Base-by-base conservation (phyloP, 805 yeast genomes). In the Lachancea thermotolerans region DNA sequence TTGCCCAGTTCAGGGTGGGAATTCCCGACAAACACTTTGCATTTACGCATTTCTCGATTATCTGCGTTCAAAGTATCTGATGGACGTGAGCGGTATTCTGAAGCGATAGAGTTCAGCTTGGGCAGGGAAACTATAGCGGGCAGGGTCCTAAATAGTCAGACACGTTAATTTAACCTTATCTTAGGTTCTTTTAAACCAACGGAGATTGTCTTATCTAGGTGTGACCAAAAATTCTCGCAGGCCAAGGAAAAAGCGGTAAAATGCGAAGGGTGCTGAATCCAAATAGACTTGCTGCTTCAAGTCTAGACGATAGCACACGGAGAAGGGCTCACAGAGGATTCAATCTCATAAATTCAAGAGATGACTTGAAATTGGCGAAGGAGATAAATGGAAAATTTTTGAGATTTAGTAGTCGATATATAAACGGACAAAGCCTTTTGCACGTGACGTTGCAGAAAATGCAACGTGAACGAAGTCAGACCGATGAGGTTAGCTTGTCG, bases 1-100 rank as follows among this genome's bases (percentile, higher is more conserved):
- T 79, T 74, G 34, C 99, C 99, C 56, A 93, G 74, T 62, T 89
- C 95, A 11, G 97, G 96, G 67, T 93, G 99, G 44, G 98, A 90
- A 49, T 86, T 81, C 38, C 99, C 99, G 47, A 93, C 95, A 66
- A 93, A 93, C 37, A 93, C 87, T 67, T 93, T 91, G 62, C 96
- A 88, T 81, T 90, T 89, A 68, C 98, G 88, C 99, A 93, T 93
- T 21, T 52, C 53, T 21, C 28, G 33, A 12, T 30, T 30, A 14
- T 30, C 33, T 14, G 33, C 33, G 14, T 14, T 30, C 33, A 30
- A 30, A 14, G 33, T 12, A 30, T 30, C 33, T 14, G 33, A 14
- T 14, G 14, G 14, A 30, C 33, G 14, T 14, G 33, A 8, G 14
- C 33, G 12, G 14, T 30, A 4, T 14, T 14, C 33, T 5, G 33